Evolutionary conservation across 495 filamentous ascomycete species (phyloP).

Genomic region (Daldinia grandis): DNA sequence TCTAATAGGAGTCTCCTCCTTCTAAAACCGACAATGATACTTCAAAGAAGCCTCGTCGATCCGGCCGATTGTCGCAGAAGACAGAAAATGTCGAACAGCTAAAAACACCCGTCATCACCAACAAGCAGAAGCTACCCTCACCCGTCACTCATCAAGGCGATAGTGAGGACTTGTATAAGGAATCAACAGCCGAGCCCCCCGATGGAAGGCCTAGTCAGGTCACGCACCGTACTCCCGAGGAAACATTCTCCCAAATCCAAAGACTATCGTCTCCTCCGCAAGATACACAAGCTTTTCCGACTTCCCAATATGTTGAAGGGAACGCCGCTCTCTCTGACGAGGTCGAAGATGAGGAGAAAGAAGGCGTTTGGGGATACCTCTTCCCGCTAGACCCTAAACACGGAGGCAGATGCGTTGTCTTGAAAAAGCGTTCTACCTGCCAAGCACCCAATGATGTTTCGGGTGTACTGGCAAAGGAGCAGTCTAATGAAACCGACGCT

Average conservation of each 20-base stretch:
- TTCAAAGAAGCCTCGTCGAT: slow-evolving; percentile 74
- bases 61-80: slow-evolving; percentile 63
- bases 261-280: slow-evolving; percentile 63
- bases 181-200: slow-evolving; percentile 76
- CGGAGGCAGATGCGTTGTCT: slow-evolving; percentile 71
- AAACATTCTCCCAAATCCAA: slow-evolving; percentile 56
- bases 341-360: slow-evolving; percentile 84
- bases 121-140: slow-evolving; percentile 78
- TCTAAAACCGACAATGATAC: slow-evolving; percentile 54
- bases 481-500: slow-evolving; percentile 52
- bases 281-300: slow-evolving; percentile 72
- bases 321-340: slow-evolving; percentile 79
- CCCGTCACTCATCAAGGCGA: slow-evolving; percentile 76
- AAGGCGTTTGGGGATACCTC: slow-evolving; percentile 96
- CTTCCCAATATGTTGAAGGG: slow-evolving; percentile 82
- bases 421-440: slow-evolving; percentile 74
- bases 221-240: slow-evolving; percentile 57
- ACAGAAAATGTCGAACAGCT: slow-evolving; percentile 53
- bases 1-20: slow-evolving; percentile 56
- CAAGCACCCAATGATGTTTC: slow-evolving; percentile 57
- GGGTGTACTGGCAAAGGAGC: slow-evolving; percentile 26
- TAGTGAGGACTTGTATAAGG: slow-evolving; percentile 70
- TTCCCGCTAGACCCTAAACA: slow-evolving; percentile 77
- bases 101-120: slow-evolving; percentile 67
- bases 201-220: slow-evolving; percentile 67